Base-by-base conservation (phyloP, 2,329 filamentous ascomycete genomes). In the Fusarium palustre region DNA sequence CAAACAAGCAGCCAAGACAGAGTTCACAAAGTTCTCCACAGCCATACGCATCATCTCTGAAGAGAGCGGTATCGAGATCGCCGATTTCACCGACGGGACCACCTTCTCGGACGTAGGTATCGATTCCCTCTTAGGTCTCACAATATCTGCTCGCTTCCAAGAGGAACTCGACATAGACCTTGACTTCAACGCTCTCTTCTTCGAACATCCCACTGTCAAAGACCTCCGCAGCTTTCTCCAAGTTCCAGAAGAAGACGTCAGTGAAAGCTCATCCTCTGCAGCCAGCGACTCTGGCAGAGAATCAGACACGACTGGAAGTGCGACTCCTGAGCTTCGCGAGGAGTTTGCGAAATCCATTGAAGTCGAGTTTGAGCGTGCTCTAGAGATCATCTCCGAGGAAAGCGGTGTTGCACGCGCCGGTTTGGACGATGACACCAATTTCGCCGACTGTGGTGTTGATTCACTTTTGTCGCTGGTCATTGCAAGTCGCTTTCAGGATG, bases 51-150 rank as follows among this genome's bases (percentile, higher is more conserved):
- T 72, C 24, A 71, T 72, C 18, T 64, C 70, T 0, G 70, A 72
- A 7, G 70, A 72, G n/a, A 72, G 70, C 6, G 70, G 70, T 0
- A 49, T 72, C 4, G 68, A 68, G 2, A 15, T 68, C 2, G 43
- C 64, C 47, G 87, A 89, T 72, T 79, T 89, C 4, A 84, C 81
- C 2, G 86, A 89, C 69, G 84, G 85, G 66, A 85, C 86, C 15
- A 82, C 81, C 46, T 88, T 89, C 71, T 77, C 81, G 5, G 86
- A 89, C 64, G 80, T 89, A 4, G 87, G 87, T 25, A 84, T 88
- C 18, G 87, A 90, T 72, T 89, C 87, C 2, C 80, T 90, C n/a
- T 86, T 90, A 80, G 83, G 85, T 2, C 77, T 90, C 24, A 87
- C 85, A 8, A 85, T 90, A 43, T 82, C 82, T 28, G 86, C 85